Evolutionary conservation across 2,329 filamentous ascomycete genomes (phyloP), one percentile per base, ranked within the genome.

Genomic region (Graphilbum ipis-grandicollis): DNA sequence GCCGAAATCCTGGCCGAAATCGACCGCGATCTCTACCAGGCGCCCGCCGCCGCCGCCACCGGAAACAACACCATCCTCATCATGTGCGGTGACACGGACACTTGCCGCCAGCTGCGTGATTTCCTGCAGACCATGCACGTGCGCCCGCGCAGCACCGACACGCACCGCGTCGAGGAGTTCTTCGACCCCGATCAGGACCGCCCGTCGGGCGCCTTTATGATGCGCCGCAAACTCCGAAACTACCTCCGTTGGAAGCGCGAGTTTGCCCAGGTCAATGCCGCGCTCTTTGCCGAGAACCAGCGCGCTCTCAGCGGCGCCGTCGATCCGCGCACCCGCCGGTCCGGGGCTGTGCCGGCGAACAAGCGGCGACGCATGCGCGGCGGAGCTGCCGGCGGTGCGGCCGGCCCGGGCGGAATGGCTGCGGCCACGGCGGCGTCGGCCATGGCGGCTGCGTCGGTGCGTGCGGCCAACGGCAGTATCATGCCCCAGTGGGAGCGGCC

Each of bases 191-290:
- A 68, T 8, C 65, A 70, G 25, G 60, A 71, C 37, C 71, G 68
- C 43, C 71, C 79, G 1, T 92, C 84, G 10, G 88, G 73, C 3
- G 71, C 74, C 19, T 82, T 85, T 44, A 86, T 96, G 79, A 83
- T 98, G 82, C 72, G 85, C 43, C 71, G 83, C 40, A 86, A 79
- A 47, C 65, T 98, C 25, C 75, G 85, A 31, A 78, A 79, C 47
- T 98, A 98, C 50, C 65, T 96, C 19, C 70, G 71, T 31, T 96
- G 90, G 88, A 94, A 93, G 57, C 70, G 71, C 39, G 79, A 92
- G 45, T 92, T 96, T 51, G 76, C 81, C 5, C 80, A 80, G 48
- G 79, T 94, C 47, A 93, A 80, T 52, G 73, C 75, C 14, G 72
- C 75, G 6, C 63, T 92, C 0, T 90, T 88, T 47, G 61, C 73